A percentile compares a stretch with the other conserved stretches of the same genome.
phyloP scores from a whole-genome alignment of 352 stramenopile species.

The Phytophthora kernoviae region DNA sequence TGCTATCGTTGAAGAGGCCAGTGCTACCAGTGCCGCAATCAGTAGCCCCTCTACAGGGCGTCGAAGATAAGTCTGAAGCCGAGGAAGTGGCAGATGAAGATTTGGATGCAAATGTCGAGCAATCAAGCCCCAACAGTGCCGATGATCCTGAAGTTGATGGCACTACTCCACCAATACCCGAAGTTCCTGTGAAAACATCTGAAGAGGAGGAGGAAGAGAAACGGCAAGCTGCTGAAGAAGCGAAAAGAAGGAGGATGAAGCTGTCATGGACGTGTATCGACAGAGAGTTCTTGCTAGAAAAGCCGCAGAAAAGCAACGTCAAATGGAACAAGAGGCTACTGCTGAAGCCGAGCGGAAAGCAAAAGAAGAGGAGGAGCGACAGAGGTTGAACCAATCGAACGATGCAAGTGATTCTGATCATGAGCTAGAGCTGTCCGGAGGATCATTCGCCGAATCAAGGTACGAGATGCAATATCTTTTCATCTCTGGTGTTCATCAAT shows the following conservation, averaged over 20 bases:
- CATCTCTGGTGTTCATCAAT: conserved; percentile 2
- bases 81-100: not conserved
- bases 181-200: conserved; percentile 14
- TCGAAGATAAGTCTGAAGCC: not conserved
- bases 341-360: conserved; percentile 40
- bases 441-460: conserved; percentile 75
- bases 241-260: conserved; percentile 67
- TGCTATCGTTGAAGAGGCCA: not conserved
- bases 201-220: conserved; percentile 45
- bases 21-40: not conserved
- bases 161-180: not conserved
- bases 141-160: not conserved
- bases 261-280: conserved; percentile 63
- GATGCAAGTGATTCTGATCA: conserved; percentile 45
- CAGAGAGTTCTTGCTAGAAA: conserved; percentile 68
- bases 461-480: conserved; percentile 23
- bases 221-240: conserved; percentile 40
- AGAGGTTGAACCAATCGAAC: conserved; percentile 13
- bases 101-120: not conserved
- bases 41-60: not conserved
- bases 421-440: conserved; percentile 60
- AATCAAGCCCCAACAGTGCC: not conserved
- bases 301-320: conserved; percentile 62
- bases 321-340: conserved; percentile 48
- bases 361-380: conserved; percentile 38